Evolutionary conservation across 2,329 filamentous ascomycete genomes (phyloP).

Genomic region (Lachnellula subtilissima): DNA sequence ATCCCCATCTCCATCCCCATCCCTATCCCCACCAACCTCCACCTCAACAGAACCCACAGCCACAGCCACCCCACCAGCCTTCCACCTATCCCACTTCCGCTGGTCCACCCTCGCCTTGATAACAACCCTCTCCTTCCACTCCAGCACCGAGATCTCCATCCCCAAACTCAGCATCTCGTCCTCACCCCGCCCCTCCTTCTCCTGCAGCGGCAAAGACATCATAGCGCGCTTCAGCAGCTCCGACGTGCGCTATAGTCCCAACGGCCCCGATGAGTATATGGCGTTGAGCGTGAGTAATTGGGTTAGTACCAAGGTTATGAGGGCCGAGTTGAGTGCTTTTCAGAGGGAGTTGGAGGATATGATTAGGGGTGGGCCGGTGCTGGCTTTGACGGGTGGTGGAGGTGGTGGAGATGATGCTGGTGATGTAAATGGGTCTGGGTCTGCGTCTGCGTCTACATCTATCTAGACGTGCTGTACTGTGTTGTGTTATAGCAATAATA

Average conservation of each 20-base stretch:
- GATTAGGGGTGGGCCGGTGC: constrained; percentile 1
- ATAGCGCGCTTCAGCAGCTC: constrained; percentile 5
- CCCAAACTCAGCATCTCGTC: neutral
- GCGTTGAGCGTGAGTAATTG: constrained; percentile 13
- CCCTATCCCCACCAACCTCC: neutral
- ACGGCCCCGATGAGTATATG: constrained; percentile 16
- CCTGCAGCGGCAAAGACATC: constrained; percentile 14
- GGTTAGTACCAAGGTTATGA: constrained; percentile 17
- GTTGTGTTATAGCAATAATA: too few relatives aligned
- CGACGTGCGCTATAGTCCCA: constrained; percentile 11
- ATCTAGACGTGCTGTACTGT: too few relatives aligned
- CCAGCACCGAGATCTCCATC: neutral
- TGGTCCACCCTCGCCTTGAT: constrained; percentile 17
- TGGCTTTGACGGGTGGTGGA: neutral
- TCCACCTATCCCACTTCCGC: constrained; percentile 12
- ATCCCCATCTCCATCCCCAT: neutral
- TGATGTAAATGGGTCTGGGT: neutral
- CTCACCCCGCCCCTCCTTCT: constrained; percentile 6
- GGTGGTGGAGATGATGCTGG: neutral
- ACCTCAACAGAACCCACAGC: too few relatives aligned
- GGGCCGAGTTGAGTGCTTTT: constrained; percentile 14
- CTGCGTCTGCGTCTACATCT: neutral
- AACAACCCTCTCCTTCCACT: constrained; percentile 3
- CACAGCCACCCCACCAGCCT: neutral
- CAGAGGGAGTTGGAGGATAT: constrained; percentile 15